phyloP scores from a whole-genome alignment of 768 basidiomycete genomes.

The Pisolithus orientalis region DNA sequence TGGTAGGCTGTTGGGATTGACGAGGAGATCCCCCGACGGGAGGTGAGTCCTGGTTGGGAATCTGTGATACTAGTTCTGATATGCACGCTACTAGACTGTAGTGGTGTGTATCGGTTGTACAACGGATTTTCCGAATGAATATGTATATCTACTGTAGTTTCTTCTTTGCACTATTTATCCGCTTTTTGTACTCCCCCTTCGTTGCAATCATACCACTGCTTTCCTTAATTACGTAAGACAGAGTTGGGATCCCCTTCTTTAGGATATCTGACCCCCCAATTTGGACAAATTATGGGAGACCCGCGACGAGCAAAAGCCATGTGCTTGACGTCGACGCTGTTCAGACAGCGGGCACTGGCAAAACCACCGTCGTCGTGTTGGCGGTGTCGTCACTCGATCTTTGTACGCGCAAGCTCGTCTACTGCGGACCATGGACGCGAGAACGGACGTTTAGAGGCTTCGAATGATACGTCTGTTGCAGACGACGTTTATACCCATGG shows the following conservation, averaged over 20 bases:
- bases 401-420: not conserved
- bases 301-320: not conserved
- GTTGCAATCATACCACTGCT: too few species aligned
- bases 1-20: slow-evolving; percentile 19
- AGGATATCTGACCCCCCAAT: too few species aligned
- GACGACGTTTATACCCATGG: not conserved
- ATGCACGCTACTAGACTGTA: not conserved
- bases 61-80: not conserved
- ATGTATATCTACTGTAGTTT: too few species aligned
- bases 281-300: not conserved
- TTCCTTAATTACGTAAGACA: too few species aligned
- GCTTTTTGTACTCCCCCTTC: too few species aligned
- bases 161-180: too few species aligned
- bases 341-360: not conserved
- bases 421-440: not conserved
- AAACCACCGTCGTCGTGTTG: not conserved
- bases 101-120: not conserved
- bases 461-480: not conserved
- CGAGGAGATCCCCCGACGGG: slow-evolving; percentile 1
- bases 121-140: too few species aligned
- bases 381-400: not conserved
- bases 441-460: not conserved
- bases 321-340: not conserved
- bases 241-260: too few species aligned
- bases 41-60: slow-evolving; percentile 1